Evolutionary conservation across 345 rosid species (phyloP).

Genomic region (Citrus reticulata): DNA sequence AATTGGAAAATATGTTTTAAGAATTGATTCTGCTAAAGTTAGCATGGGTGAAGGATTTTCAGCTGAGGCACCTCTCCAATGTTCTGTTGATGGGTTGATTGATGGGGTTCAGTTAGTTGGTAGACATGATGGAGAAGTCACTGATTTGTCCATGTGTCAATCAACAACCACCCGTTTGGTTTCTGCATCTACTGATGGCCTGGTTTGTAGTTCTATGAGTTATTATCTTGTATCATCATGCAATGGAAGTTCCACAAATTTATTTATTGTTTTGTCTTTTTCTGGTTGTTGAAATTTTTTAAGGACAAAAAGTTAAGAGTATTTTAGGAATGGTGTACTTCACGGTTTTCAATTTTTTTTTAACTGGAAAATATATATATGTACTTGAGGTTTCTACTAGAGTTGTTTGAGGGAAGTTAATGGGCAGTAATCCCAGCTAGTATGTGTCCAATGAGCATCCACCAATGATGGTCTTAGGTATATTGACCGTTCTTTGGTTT

Average conservation of each 20-base stretch:
- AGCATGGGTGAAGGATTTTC: conserved; percentile 58
- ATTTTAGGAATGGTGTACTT: not conserved
- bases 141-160: conserved; percentile 95
- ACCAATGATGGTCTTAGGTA: not conserved
- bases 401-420: not conserved
- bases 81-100: conserved; percentile 57
- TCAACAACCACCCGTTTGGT: conserved; percentile 82
- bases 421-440: not conserved
- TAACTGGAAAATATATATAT: not conserved
- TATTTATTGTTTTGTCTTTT: not conserved
- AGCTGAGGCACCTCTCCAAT: conserved; percentile 69
- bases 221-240: conserved; percentile 10
- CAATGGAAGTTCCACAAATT: not conserved
- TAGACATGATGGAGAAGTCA: conserved; percentile 86
- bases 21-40: conserved; percentile 72
- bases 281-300: not conserved
- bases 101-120: conserved; percentile 85
- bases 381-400: not conserved
- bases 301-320: not conserved
- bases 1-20: conserved; percentile 64
- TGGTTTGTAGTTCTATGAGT: conserved; percentile 44
- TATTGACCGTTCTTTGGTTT: not conserved
- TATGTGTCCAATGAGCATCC: not conserved
- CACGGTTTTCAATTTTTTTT: too few species aligned
- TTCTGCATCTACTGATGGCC: conserved; percentile 88